These are phyloP conservation scores for Ilyonectria sp. DNA, from an alignment of 2,329 filamentous ascomycete genomes.

Conservation along the genomic window DNA sequence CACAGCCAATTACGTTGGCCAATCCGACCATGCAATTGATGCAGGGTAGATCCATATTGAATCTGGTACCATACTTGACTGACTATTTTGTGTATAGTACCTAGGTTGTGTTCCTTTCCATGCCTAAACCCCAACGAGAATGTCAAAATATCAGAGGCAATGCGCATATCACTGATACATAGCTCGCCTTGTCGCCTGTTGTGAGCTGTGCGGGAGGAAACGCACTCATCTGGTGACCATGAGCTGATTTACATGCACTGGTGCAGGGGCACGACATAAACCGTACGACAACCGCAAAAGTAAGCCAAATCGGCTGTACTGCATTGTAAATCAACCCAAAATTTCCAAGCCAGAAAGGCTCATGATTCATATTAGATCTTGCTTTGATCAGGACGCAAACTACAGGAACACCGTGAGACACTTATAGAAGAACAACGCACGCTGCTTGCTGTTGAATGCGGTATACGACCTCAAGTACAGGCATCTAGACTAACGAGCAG, in stretches of 20 bases:
- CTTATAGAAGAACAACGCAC: constrained; percentile 26
- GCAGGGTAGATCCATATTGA: not conserved
- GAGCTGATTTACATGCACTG: not conserved
- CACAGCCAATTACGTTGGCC: too few species aligned
- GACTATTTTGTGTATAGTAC: not conserved
- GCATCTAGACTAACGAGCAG: constrained; percentile 11
- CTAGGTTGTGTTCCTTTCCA: not conserved
- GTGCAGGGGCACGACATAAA: not conserved
- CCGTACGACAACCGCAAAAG: constrained; percentile 25
- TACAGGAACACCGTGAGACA: constrained; percentile 18
- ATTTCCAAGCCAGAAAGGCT: constrained; percentile 21
- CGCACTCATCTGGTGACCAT: constrained; percentile 8
- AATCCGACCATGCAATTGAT: too few species aligned
- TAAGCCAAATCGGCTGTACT: constrained; percentile 18
- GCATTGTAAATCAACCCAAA: constrained; percentile 20
- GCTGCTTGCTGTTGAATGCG: constrained; percentile 24
- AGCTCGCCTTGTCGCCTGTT: constrained; percentile 17
- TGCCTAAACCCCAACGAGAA: constrained; percentile 3
- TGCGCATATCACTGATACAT: constrained; percentile 16
- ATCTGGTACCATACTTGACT: not conserved
- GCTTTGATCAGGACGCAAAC: constrained; percentile 19
- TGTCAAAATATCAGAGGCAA: not conserved
- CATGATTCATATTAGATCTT: constrained; percentile 13
- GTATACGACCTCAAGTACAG: constrained; percentile 16
- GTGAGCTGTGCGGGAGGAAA: constrained; percentile 9